Conservation (phyloP, 371 early-diverging fungal genomes). For the Cokeromyces recurvatus region DNA sequence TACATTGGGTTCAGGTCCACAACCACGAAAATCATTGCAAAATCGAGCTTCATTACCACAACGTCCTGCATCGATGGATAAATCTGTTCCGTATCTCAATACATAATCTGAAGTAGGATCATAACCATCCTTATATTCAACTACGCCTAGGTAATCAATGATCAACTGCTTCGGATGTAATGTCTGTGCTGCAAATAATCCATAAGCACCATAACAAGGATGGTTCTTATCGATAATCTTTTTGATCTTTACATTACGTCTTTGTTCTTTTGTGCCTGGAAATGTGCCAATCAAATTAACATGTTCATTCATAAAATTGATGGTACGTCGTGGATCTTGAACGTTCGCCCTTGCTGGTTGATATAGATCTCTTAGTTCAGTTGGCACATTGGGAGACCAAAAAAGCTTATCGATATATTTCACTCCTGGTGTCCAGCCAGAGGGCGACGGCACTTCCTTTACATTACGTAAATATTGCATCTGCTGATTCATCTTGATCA, state of each 20-base stretch:
- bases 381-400: constrained; percentile 38
- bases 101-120: constrained; percentile 46
- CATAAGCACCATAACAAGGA: constrained; percentile 49
- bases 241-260: constrained; percentile 39
- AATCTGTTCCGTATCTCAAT: constrained; percentile 31
- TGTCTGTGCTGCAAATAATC: constrained; percentile 43
- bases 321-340: constrained; percentile 15
- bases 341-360: constrained; percentile 25
- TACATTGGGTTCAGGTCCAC: constrained; percentile 45
- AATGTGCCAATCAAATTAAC: constrained; percentile 38
- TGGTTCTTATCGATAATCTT: constrained; percentile 37
- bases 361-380: constrained; percentile 22
- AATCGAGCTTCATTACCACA: constrained; percentile 52
- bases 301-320: constrained; percentile 35
- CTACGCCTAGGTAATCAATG: constrained; percentile 46
- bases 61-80: constrained; percentile 46
- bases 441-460: constrained; percentile 27
- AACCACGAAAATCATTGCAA: constrained; percentile 50
- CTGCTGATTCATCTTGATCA: not conserved
- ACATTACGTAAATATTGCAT: constrained; percentile 23
- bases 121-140: constrained; percentile 35
- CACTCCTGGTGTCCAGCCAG: constrained; percentile 44
- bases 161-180: constrained; percentile 42
- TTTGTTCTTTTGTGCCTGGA: constrained; percentile 32
- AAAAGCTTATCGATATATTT: constrained; percentile 42